Evolutionary conservation across 805 yeast species (phyloP), one percentile per base, ranked within the genome.

Genomic region (Candida broadrunensis): DNA sequence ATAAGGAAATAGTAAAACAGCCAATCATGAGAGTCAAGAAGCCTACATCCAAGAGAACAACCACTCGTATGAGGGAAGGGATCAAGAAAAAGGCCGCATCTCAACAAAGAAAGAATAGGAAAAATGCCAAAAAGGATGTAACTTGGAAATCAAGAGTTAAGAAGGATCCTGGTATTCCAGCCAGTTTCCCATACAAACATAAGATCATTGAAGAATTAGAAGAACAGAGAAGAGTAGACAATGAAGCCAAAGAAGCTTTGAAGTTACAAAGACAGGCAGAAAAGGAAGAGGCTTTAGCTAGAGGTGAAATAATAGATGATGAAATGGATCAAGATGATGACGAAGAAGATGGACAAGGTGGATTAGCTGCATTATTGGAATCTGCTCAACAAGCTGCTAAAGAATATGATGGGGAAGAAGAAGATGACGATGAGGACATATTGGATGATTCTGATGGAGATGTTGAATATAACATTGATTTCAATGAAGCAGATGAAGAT

Each of bases 1-100:
- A n/a, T n/a, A n/a, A n/a, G n/a, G n/a, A n/a, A n/a, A n/a, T n/a
- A n/a, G n/a, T n/a, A n/a, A n/a, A n/a, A 33, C 7, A 19, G 5
- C 12, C 35, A 33, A 39, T 18, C 9, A 74, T 69, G 76, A 73
- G 73, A 67, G 73, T 72, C 43, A 67, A 73, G 67, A 67, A 74
- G 69, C 84, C 85, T 48, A 83, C 89, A 30, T 85, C 95, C 45
- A 93, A 91, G 68, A 81, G 98, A 70, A 75, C 82, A 38, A 78
- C 93, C 59, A 91, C 98, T 55, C 88, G 95, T 64, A 80, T 90
- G 87, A 81, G 89, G 58, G 96, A 90, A 64, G 99, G 99, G 48
- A 89, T 93, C 61, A 85, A 88, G 72, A 93, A 89, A 79, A 93
- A 93, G 68, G 90, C 96, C 2, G 78, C 91, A 32, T 97, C 98